These are phyloP conservation scores for Colletotrichum plurivorum DNA, from an alignment of 2,329 filamentous ascomycete genomes.

Conservation along the genomic window DNA sequence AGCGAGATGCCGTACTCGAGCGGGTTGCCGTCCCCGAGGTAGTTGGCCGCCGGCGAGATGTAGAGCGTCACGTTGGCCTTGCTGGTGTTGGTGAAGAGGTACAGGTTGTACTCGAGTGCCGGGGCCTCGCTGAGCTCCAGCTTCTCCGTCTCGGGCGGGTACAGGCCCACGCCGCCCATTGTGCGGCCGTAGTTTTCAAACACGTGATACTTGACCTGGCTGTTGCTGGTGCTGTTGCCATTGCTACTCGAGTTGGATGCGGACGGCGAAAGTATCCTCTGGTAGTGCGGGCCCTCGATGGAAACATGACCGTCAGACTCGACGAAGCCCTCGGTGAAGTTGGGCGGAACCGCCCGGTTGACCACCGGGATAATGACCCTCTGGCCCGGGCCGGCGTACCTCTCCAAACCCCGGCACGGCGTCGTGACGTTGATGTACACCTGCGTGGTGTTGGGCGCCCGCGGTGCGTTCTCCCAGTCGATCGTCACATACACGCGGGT, in stretches of 20 bases:
- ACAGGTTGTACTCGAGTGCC: slow-evolving; percentile 72
- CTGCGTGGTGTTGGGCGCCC: slow-evolving; percentile 56
- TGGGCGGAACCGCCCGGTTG: slow-evolving; percentile 61
- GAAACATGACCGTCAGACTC: slow-evolving; percentile 72
- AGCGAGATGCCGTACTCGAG: slow-evolving; percentile 66
- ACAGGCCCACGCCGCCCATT: slow-evolving; percentile 69
- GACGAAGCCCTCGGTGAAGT: slow-evolving; percentile 71
- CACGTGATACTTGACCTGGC: slow-evolving; percentile 59
- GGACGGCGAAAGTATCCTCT: slow-evolving; percentile 54
- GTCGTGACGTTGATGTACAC: slow-evolving; percentile 68
- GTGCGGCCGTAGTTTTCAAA: slow-evolving; percentile 71
- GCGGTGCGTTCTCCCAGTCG: slow-evolving; percentile 73
- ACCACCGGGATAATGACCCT: slow-evolving; percentile 69
- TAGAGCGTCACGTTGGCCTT: slow-evolving; percentile 61
- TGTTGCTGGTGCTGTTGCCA: slow-evolving; percentile 19
- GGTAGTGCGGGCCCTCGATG: slow-evolving; percentile 68
- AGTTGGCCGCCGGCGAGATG: slow-evolving; percentile 68
- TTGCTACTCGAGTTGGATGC: slow-evolving; percentile 40
- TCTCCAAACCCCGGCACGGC: slow-evolving; percentile 59
- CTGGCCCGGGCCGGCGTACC: slow-evolving; percentile 56
- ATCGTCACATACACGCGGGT: slow-evolving; percentile 67
- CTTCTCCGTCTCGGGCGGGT: slow-evolving; percentile 65
- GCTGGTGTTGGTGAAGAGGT: slow-evolving; percentile 68
- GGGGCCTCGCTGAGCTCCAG: slow-evolving; percentile 65
- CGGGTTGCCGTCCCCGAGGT: slow-evolving; percentile 63